Percentiles rank a stretch among this genome's conserved stretches.
Evolutionary conservation across 2,329 filamentous ascomycete genomes (phyloP).

Genomic region (Fusarium setosum): DNA sequence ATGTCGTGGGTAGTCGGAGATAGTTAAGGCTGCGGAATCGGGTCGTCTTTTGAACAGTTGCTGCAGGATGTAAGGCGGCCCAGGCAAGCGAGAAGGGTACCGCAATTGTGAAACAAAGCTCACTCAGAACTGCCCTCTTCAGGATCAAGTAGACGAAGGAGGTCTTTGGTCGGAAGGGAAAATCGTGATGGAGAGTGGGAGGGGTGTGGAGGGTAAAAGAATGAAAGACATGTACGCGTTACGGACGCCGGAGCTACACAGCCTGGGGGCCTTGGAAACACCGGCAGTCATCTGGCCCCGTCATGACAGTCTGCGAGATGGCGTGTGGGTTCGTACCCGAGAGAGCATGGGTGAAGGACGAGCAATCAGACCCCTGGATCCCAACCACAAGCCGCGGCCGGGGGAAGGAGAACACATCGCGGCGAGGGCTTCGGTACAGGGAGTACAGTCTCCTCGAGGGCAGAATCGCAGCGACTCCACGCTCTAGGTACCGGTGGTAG

Average conservation of each 20-base stretch:
- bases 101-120: conserved; percentile 48
- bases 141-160: conserved; percentile 50
- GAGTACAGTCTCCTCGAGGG: conserved; percentile 24
- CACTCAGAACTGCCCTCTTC: conserved; percentile 46
- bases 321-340: conserved; percentile 46
- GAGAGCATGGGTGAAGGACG: conserved; percentile 42
- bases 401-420: conserved; percentile 41
- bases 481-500: conserved; percentile 18
- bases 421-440: conserved; percentile 15
- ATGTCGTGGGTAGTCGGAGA: conserved; percentile 27
- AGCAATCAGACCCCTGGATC: conserved; percentile 42
- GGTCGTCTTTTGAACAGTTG: conserved; percentile 44
- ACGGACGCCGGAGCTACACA: conserved; percentile 27
- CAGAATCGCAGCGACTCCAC: conserved; percentile 26
- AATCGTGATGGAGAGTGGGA: conserved; percentile 39
- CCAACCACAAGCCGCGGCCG: conserved; percentile 31
- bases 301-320: conserved; percentile 45
- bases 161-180: conserved; percentile 44
- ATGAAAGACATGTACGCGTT: conserved; percentile 46
- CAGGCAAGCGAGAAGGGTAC: conserved; percentile 47
- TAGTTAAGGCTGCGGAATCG: conserved; percentile 31
- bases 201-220: conserved; percentile 52
- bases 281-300: conserved; percentile 42
- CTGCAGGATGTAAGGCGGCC: conserved; percentile 31
- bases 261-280: conserved; percentile 37